Evolutionary conservation across 768 basidiomycete species (phyloP).

Genomic region (Lanmaoa pseudosensibilis): DNA sequence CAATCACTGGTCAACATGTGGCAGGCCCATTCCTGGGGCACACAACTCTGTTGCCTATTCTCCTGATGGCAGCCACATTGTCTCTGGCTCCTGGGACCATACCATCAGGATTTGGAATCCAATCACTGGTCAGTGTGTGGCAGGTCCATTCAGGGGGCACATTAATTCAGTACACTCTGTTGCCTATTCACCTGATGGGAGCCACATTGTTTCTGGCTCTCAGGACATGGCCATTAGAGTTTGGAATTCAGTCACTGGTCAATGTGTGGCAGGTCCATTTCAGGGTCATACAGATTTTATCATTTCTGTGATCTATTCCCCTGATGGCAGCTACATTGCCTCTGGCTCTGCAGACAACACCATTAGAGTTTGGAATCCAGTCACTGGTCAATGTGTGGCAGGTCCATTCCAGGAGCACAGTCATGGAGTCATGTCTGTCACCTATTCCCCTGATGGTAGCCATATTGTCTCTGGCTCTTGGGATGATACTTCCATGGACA

Average conservation of each 20-base stretch:
- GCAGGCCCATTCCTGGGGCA: too few species aligned
- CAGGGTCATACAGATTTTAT: too few species aligned
- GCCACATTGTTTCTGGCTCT: not conserved
- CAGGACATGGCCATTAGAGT: not conserved
- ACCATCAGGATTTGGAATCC: conserved; percentile 16
- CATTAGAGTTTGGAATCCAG: conserved; percentile 12
- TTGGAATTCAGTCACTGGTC: conserved; percentile 6
- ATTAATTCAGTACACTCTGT: too few species aligned
- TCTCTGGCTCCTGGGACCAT: not conserved
- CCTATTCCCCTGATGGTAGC: too few species aligned
- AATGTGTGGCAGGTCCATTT: conserved; percentile 6
- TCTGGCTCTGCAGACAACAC: not conserved
- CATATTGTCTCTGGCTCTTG: too few species aligned
- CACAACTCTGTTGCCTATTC: not conserved
- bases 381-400: conserved; percentile 1
- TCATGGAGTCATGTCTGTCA: too few species aligned
- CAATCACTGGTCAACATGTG: too few species aligned
- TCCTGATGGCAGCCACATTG: not conserved
- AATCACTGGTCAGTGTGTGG: conserved; percentile 3
- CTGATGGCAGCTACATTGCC: not conserved
- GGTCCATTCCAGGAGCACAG: conserved; percentile 6
- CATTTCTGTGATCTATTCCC: too few species aligned
- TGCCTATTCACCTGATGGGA: not conserved
- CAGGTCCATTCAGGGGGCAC: conserved; percentile 6
- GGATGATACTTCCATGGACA: not conserved